Conservation (phyloP, 129 eudicot species). For the Cynara cardunculus region DNA sequence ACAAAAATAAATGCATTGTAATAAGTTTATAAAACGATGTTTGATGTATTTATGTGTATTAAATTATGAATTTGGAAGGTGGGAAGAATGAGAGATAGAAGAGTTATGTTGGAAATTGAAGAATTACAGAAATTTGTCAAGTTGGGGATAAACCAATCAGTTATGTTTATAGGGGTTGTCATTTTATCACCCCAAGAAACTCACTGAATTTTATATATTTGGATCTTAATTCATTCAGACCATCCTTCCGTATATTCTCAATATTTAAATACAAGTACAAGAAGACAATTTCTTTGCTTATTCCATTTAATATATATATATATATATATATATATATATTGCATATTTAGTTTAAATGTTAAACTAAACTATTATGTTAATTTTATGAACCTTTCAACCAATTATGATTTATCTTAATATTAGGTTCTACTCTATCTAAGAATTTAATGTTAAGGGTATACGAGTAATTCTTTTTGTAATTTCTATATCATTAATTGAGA, state of each 20-base stretch:
- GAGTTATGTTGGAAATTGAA: conserved; percentile 42
- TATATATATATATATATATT: not conserved
- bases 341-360: too few species aligned
- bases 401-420: too few species aligned
- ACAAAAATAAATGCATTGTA: too few species aligned
- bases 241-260: not conserved
- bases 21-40: too few species aligned
- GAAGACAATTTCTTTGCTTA: conserved; percentile 14
- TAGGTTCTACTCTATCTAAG: too few species aligned
- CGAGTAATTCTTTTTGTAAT: too few species aligned
- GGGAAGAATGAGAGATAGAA: conserved; percentile 27
- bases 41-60: not conserved
- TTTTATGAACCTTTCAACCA: too few species aligned
- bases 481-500: too few species aligned
- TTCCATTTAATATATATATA: too few species aligned
- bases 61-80: conserved; percentile 10
- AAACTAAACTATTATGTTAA: too few species aligned
- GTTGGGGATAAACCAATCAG: conserved; percentile 31
- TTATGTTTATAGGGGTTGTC: conserved; percentile 26
- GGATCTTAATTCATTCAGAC: conserved; percentile 12
- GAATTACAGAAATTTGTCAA: conserved; percentile 5
- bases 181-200: conserved; percentile 34
- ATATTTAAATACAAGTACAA: not conserved
- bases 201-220: conserved; percentile 31
- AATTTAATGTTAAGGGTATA: too few species aligned